These are phyloP conservation scores for Purpureocillium lavendulum DNA, from an alignment of 2,329 filamentous ascomycete species.

Conservation along the genomic window DNA sequence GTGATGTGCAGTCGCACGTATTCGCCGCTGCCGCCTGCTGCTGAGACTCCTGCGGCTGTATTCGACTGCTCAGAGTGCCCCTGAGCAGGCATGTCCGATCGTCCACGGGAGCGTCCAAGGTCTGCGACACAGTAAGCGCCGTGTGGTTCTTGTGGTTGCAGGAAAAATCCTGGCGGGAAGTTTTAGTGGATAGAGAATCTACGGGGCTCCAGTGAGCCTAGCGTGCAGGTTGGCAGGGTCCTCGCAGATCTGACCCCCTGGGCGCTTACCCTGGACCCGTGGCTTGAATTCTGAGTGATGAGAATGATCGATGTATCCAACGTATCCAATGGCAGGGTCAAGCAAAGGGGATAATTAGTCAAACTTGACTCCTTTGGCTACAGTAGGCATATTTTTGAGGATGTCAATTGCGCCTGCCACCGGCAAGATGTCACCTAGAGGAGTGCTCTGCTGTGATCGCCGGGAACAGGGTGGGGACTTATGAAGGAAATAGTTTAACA, in stretches of 20 bases:
- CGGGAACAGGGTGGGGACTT: neutral
- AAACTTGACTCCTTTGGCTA: too few relatives aligned
- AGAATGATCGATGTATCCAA: too few relatives aligned
- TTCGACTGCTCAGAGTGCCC: conserved; percentile 2
- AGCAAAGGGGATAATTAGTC: too few relatives aligned
- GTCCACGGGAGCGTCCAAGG: neutral
- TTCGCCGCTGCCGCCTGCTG: conserved; percentile 13
- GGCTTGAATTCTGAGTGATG: too few relatives aligned
- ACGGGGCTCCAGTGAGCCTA: neutral
- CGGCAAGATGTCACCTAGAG: too few relatives aligned
- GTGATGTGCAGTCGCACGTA: conserved; percentile 66
- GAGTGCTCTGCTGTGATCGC: too few relatives aligned
- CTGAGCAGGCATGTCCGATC: conserved; percentile 16
- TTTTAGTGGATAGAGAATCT: neutral
- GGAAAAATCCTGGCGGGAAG: neutral
- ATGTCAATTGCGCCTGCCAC: too few relatives aligned
- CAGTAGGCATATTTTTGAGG: too few relatives aligned
- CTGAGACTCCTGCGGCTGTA: conserved; percentile 2
- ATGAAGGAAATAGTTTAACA: neutral
- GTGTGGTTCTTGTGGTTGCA: neutral
- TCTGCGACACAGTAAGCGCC: conserved; percentile 1
- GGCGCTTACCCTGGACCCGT: too few relatives aligned
- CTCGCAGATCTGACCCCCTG: too few relatives aligned
- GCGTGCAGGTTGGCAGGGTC: neutral
- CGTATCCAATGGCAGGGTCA: too few relatives aligned